Conservation (phyloP, 2,329 filamentous ascomycete genomes). For the Lachnellula occidentalis region DNA sequence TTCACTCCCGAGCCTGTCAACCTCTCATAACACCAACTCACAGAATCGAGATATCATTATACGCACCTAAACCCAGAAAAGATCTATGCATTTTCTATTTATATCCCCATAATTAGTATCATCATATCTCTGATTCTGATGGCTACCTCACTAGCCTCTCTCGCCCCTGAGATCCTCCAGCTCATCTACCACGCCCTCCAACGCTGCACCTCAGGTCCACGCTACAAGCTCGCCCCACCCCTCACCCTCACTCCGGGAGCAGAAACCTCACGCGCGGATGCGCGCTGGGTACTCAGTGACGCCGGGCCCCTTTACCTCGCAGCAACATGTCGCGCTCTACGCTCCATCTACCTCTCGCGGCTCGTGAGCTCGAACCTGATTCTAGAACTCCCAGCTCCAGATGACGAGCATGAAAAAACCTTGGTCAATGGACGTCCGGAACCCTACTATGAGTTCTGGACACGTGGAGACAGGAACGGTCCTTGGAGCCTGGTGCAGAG, state of each 20-base stretch:
- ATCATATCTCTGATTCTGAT: too few species aligned
- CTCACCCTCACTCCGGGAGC: background rate
- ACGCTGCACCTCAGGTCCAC: background rate
- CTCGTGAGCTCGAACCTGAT: background rate
- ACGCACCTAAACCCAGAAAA: too few species aligned
- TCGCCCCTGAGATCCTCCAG: background rate
- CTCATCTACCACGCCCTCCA: slow-evolving; percentile 1
- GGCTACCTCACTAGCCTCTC: background rate
- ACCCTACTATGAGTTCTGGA: background rate
- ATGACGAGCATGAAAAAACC: too few species aligned
- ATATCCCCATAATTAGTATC: too few species aligned
- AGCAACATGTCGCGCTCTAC: background rate
- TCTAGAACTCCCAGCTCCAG: background rate
- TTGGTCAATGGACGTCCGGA: too few species aligned
- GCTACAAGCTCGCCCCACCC: background rate
- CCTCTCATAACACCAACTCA: too few species aligned
- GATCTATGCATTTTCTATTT: too few species aligned
- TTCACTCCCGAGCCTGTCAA: too few species aligned
- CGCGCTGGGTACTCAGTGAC: background rate
- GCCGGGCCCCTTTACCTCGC: background rate
- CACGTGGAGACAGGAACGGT: background rate
- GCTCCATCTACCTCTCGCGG: background rate
- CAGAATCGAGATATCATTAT: too few species aligned
- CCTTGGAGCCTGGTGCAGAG: background rate
- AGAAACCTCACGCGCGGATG: background rate